Evolutionary conservation across 176 grass and related monocot genomes (phyloP).

Genomic region (Oryza longistaminata): DNA sequence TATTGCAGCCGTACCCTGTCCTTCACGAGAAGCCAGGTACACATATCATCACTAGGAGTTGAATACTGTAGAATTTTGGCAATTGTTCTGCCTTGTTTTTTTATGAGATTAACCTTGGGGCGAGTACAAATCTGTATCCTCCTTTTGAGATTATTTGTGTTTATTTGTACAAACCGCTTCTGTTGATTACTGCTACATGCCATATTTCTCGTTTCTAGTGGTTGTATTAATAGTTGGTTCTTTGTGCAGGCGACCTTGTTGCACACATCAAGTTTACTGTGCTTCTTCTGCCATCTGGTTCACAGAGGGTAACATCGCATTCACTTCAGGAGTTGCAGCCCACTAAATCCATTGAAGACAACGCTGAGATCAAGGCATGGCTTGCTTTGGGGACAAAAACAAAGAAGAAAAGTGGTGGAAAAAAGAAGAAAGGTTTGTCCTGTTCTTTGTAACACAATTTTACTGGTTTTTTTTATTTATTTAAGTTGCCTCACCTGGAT

Average conservation of each 20-base stretch:
- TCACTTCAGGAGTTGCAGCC: slow-evolving; percentile 61
- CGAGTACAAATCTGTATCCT: background rate
- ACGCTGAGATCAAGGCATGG: slow-evolving; percentile 91
- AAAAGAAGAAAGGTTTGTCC: slow-evolving; percentile 86
- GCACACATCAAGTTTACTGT: slow-evolving; percentile 98
- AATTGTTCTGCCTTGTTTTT: background rate
- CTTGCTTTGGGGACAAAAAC: slow-evolving; percentile 90
- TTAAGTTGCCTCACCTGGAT: background rate
- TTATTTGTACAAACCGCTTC: background rate
- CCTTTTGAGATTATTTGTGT: background rate
- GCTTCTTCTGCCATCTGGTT: slow-evolving; percentile 90
- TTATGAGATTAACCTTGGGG: background rate
- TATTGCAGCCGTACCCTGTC: slow-evolving; percentile 97
- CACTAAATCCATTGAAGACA: slow-evolving; percentile 60
- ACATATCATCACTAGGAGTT: background rate
- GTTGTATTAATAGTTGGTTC: slow-evolving; percentile 12
- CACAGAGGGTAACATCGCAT: slow-evolving; percentile 80
- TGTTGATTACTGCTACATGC: background rate
- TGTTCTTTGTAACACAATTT: background rate
- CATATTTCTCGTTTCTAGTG: background rate
- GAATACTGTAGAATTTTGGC: background rate
- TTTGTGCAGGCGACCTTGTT: slow-evolving; percentile 79
- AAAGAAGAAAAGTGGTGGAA: slow-evolving; percentile 98
- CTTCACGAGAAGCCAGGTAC: slow-evolving; percentile 97
- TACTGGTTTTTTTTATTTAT: background rate